Conservation (phyloP, 1,139 yeast genomes). For the Taphrina deformans region DNA sequence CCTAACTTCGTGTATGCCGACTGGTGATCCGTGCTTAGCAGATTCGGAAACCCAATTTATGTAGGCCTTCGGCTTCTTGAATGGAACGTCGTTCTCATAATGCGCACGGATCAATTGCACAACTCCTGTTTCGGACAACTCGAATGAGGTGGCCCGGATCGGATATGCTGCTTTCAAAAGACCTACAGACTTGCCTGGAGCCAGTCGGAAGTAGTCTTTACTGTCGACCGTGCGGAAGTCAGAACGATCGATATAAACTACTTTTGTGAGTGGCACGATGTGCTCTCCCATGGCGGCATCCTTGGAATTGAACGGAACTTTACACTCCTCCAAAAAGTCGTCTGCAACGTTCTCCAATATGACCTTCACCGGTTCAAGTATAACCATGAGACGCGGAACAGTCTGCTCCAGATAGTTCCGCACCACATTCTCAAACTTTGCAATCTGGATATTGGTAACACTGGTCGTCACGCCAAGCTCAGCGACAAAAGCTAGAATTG, state of each 20-base stretch:
- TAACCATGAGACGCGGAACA: constrained; percentile 93
- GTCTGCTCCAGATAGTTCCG: constrained; percentile 84
- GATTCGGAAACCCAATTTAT: constrained; percentile 87
- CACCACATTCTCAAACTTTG: constrained; percentile 84
- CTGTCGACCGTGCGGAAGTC: constrained; percentile 75
- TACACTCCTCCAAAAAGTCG: constrained; percentile 65
- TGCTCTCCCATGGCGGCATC: constrained; percentile 71
- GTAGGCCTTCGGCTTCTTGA: constrained; percentile 81
- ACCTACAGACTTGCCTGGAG: constrained; percentile 89
- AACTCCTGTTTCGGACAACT: constrained; percentile 62
- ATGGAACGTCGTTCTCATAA: constrained; percentile 65
- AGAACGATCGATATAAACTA: constrained; percentile 75
- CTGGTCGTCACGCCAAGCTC: constrained; percentile 96
- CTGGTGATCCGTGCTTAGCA: constrained; percentile 55
- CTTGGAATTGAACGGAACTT: constrained; percentile 90
- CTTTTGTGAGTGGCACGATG: constrained; percentile 71
- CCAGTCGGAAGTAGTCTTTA: constrained; percentile 75
- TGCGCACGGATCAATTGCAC: constrained; percentile 72
- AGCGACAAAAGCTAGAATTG: constrained; percentile 85
- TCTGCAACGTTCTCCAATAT: constrained; percentile 80
- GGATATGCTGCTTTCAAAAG: constrained; percentile 86
- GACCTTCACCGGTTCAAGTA: constrained; percentile 81
- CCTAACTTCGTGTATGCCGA: constrained; percentile 71
- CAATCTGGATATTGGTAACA: constrained; percentile 84
- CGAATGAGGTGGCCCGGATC: constrained; percentile 68